Percentiles rank a stretch among this genome's conserved stretches.
These are phyloP conservation scores for Rosa hybrid DNA, from an alignment of 331 rosid species.

Conservation along the genomic window DNA sequence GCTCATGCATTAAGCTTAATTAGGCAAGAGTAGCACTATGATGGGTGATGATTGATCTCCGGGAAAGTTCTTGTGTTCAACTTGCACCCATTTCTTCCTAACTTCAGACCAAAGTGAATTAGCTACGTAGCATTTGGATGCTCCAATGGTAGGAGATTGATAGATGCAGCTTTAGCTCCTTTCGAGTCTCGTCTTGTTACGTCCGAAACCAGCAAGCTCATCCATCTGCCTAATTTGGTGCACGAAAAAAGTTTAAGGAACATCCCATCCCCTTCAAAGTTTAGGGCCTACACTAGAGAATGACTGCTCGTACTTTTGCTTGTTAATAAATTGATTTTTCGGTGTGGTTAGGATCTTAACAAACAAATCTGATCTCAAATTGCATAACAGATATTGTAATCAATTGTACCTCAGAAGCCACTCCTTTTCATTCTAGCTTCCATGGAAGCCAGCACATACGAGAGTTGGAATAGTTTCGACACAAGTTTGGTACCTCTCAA, in stretches of 20 bases:
- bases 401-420: neutral
- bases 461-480: neutral
- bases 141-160: neutral
- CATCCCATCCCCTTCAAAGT: conserved; percentile 13
- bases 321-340: neutral
- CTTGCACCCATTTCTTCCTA: neutral
- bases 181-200: neutral
- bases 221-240: conserved; percentile 5
- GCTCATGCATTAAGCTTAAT: neutral
- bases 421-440: neutral
- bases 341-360: neutral
- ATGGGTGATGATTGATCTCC: neutral
- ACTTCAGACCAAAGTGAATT: neutral
- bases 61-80: neutral
- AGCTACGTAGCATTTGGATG: neutral
- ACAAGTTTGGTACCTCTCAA: conserved; percentile 2
- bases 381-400: neutral
- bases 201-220: neutral
- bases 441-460: neutral
- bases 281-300: neutral
- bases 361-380: neutral
- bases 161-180: neutral
- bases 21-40: neutral
- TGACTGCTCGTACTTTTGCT: neutral
- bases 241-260: neutral